Base-by-base conservation (phyloP, 2,329 filamentous ascomycete genomes). In the Sclerotinia minor region DNA sequence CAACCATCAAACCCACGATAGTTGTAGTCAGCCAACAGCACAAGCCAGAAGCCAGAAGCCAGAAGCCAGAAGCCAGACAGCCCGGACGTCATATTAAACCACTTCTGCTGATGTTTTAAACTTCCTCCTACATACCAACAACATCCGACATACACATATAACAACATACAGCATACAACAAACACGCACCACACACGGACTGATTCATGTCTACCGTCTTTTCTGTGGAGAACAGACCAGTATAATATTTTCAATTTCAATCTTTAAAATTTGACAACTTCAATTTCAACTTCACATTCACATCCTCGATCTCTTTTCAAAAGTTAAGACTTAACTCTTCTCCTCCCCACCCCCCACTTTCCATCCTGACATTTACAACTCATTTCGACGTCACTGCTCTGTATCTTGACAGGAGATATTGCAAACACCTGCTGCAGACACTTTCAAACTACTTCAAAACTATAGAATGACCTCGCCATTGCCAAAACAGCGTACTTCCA, bases 381-480 rank as follows among this genome's bases (percentile, higher is more conserved):
- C 24, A 9, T 49, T 38, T 38, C 32, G 45, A 35, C 44, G 13
- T 61, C 58, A 50, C 29, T 38, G 21, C n/a, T 38, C n/a, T 9
- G n/a, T 26, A 58, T 35, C n/a, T 47, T 38, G 7, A 44, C 38
- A 19, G 24, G 21, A 32, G 8, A 55, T 32, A 47, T 4, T 32
- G 9, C 55, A 49, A 44, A 26, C 8, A n/a, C n/a, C n/a, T n/a
- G n/a, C n/a, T 32, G 9, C 55, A 49, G 35, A 26, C 8, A 44
- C 24, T n/a, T 35, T 6, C 32, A 26, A 17, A n/a, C 15, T n/a
- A 21, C 32, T 13, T 54, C n/a, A n/a, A n/a, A 24, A 21, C 49
- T 15, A 38, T 64, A 68, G 21, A 26, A 75, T 75, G 74, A 71
- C 65, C 57, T 71, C 71, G 61, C 72, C 69, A 69, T 67, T 69